Evolutionary conservation across 1,139 yeast species (phyloP).

Genomic region (Hansenula anomala): DNA sequence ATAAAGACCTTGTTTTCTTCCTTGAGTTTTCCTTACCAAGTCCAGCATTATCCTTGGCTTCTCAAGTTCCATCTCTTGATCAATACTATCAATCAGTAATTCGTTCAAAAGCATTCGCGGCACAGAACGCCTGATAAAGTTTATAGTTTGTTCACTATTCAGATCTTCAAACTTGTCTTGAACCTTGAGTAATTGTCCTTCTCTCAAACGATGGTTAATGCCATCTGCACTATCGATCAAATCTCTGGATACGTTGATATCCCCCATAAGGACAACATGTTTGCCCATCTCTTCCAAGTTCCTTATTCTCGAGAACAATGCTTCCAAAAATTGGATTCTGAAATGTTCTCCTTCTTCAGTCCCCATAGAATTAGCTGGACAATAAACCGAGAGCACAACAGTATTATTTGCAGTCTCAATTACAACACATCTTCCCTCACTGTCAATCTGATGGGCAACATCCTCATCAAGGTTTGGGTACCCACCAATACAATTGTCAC

Average conservation of each 20-base stretch:
- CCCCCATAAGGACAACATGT: slow-evolving; percentile 78
- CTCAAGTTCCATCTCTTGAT: slow-evolving; percentile 16
- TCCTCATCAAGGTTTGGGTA: slow-evolving; percentile 45
- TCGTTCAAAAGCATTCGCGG: slow-evolving; percentile 42
- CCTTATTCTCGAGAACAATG: slow-evolving; percentile 56
- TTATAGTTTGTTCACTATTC: slow-evolving; percentile 34
- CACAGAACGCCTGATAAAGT: slow-evolving; percentile 34
- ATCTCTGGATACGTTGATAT: slow-evolving; percentile 76
- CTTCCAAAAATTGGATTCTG: slow-evolving; percentile 51
- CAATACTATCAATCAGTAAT: slow-evolving; percentile 28
- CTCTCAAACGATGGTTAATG: slow-evolving; percentile 39
- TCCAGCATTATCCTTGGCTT: slow-evolving; percentile 47
- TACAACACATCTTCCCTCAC: slow-evolving; percentile 80
- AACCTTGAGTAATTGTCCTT: slow-evolving; percentile 14
- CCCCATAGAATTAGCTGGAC: slow-evolving; percentile 83
- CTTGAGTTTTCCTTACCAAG: slow-evolving; percentile 55
- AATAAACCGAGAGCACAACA: slow-evolving; percentile 73
- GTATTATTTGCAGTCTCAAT: slow-evolving; percentile 60
- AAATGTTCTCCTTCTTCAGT: slow-evolving; percentile 68
- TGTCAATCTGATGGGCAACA: slow-evolving; percentile 50
- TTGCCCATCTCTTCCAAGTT: slow-evolving; percentile 51
- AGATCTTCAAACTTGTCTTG: slow-evolving; percentile 32
- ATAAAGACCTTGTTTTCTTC: slow-evolving; percentile 57
- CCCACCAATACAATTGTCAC: slow-evolving; percentile 58
- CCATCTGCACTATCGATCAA: slow-evolving; percentile 79